Percentiles rank a stretch among this genome's conserved stretches.
Evolutionary conservation across 1,284 basidiomycete genomes (phyloP).

Genomic region (Cystobasidium slooffiae): DNA sequence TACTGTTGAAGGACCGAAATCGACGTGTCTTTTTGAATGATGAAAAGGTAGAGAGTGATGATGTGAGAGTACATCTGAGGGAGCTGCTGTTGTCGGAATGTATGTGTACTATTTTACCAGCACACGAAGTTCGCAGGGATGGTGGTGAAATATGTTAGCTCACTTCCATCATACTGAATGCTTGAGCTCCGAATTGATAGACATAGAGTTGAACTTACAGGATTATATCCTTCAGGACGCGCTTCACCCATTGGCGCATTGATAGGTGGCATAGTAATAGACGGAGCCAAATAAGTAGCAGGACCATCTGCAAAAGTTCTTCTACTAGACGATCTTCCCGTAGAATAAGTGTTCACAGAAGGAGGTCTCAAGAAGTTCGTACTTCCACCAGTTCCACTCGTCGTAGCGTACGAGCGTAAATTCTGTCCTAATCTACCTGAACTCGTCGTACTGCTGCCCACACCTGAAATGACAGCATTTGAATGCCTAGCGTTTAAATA

Average conservation of each 20-base stretch:
- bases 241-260: neutral
- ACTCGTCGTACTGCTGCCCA: constrained; percentile 3
- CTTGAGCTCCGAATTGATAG: too few relatives aligned
- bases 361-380: constrained; percentile 12
- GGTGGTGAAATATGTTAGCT: too few relatives aligned
- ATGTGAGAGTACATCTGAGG: constrained; percentile 23
- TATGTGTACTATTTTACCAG: constrained; percentile 27
- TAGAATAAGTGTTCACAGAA: constrained; percentile 19
- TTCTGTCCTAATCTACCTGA: constrained; percentile 1
- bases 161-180: too few relatives aligned
- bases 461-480: neutral
- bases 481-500: too few relatives aligned
- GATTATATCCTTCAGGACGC: constrained; percentile 11
- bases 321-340: constrained; percentile 18
- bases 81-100: constrained; percentile 34
- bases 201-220: too few relatives aligned
- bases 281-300: constrained; percentile 34
- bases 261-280: constrained; percentile 33
- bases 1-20: constrained; percentile 31
- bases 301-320: constrained; percentile 30
- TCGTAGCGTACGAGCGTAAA: constrained; percentile 13
- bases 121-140: too few relatives aligned
- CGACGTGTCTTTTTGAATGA: constrained; percentile 8
- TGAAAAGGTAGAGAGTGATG: neutral
- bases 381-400: constrained; percentile 9